A percentile compares a stretch with the other conserved stretches of the same genome.
phyloP scores from a whole-genome alignment of 306 rosid species.

The Cicer judaicum region DNA sequence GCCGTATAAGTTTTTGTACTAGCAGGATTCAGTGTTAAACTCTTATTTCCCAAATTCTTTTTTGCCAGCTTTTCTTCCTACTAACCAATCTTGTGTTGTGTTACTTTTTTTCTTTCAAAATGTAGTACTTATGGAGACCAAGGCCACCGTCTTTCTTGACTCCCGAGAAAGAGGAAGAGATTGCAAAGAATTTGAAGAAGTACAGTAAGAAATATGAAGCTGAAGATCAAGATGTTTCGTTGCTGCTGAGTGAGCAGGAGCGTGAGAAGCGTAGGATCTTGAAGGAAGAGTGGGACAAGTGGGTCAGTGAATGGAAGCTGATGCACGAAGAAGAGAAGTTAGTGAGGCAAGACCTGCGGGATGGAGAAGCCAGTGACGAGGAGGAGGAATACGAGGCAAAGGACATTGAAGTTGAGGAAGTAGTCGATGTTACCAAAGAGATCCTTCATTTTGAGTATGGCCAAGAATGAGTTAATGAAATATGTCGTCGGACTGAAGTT shows the following conservation, averaged over 20 bases:
- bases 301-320: slow-evolving; percentile 78
- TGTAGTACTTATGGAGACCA: slow-evolving; percentile 89
- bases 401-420: slow-evolving; percentile 83
- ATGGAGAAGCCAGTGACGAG: slow-evolving; percentile 92
- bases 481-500: not conserved
- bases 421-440: slow-evolving; percentile 61
- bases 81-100: not conserved
- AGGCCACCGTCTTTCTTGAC: slow-evolving; percentile 79
- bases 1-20: not conserved
- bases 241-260: slow-evolving; percentile 84
- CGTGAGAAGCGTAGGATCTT: slow-evolving; percentile 73
- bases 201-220: slow-evolving; percentile 93
- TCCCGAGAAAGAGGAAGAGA: slow-evolving; percentile 90
- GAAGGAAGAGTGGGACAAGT: slow-evolving; percentile 90
- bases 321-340: slow-evolving; percentile 61
- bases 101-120: not conserved
- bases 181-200: slow-evolving; percentile 84
- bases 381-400: slow-evolving; percentile 95
- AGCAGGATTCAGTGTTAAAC: not conserved
- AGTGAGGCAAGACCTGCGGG: slow-evolving; percentile 64
- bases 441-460: slow-evolving; percentile 57
- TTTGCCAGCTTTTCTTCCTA: not conserved
- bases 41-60: not conserved
- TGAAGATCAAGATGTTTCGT: slow-evolving; percentile 83
- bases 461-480: slow-evolving; percentile 43